A percentile compares a stretch with the other conserved stretches of the same genome.
Conservation (phyloP, 805 yeast species). For the Candida easanensis region DNA sequence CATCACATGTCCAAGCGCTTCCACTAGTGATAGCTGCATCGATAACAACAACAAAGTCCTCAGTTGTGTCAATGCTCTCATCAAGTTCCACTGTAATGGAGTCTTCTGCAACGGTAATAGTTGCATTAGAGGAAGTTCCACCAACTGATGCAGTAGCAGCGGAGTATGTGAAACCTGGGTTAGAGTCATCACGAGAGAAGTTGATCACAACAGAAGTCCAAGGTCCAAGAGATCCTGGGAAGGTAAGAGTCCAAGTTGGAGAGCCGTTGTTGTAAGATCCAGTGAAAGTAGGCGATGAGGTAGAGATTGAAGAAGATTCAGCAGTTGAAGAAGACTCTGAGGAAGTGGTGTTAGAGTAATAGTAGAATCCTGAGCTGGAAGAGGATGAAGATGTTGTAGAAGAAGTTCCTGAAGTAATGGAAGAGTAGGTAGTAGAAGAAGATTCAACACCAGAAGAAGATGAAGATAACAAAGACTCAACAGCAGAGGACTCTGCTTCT, state of each 20-base stretch:
- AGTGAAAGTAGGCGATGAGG: slow-evolving; percentile 5
- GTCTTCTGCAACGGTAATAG: not conserved
- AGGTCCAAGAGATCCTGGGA: slow-evolving; percentile 20
- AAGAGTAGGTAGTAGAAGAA: not conserved
- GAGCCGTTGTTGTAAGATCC: slow-evolving; percentile 11
- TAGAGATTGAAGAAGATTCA: not conserved
- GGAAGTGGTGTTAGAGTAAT: too few relatives aligned
- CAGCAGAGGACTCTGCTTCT: not conserved
- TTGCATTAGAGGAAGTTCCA: not conserved
- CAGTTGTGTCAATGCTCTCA: not conserved
- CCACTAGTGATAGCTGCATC: slow-evolving; percentile 46
- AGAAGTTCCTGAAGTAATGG: too few relatives aligned
- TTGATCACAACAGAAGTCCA: slow-evolving; percentile 12
- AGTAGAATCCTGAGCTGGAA: too few relatives aligned
- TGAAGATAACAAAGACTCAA: not conserved
- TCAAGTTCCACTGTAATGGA: not conserved
- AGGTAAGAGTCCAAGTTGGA: slow-evolving; percentile 14
- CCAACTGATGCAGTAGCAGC: too few relatives aligned
- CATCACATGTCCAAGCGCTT: slow-evolving; percentile 95
- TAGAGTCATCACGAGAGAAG: slow-evolving; percentile 2
- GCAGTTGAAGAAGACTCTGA: too few relatives aligned
- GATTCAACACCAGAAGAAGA: slow-evolving; percentile 2
- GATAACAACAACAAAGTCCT: not conserved
- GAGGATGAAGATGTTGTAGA: too few relatives aligned
- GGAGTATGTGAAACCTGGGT: not conserved